Percentiles rank a stretch among this genome's conserved stretches.
phyloP scores from a whole-genome alignment of 495 filamentous ascomycete genomes.

The Tetracladium setigerum region DNA sequence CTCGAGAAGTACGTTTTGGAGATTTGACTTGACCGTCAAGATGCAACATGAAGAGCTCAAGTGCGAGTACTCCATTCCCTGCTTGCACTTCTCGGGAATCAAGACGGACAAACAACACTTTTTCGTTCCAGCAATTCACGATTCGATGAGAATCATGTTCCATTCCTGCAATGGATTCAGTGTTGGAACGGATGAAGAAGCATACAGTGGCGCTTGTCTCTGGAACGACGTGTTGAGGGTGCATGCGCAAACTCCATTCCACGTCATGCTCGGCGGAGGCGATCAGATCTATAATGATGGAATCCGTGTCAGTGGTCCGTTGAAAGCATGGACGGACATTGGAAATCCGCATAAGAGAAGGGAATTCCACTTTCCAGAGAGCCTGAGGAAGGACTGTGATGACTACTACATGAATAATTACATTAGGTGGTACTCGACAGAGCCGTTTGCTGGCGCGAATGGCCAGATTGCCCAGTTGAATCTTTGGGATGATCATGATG shows the following conservation, averaged over 20 bases:
- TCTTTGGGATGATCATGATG: conserved; percentile 90
- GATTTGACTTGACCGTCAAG: conserved; percentile 57
- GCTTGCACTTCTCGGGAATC: conserved; percentile 33
- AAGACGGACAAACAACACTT: conserved; percentile 50
- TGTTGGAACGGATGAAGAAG: conserved; percentile 81
- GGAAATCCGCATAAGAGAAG: conserved; percentile 74
- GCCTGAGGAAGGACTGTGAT: conserved; percentile 69
- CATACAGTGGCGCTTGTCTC: conserved; percentile 71
- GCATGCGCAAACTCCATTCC: conserved; percentile 65
- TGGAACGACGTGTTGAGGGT: conserved; percentile 87
- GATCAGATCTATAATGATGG: conserved; percentile 96
- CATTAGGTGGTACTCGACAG: conserved; percentile 73
- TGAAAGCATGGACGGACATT: conserved; percentile 75
- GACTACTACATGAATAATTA: conserved; percentile 90
- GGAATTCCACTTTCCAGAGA: conserved; percentile 65
- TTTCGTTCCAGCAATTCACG: conserved; percentile 63
- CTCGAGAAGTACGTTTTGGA: conserved; percentile 70
- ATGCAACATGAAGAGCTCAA: conserved; percentile 45
- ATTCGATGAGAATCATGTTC: conserved; percentile 95
- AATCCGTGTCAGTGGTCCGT: conserved; percentile 72
- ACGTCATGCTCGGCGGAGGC: conserved; percentile 93
- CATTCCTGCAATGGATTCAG: conserved; percentile 96
- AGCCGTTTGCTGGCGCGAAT: conserved; percentile 79
- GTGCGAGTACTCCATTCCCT: conserved; percentile 53
- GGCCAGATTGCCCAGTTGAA: conserved; percentile 86